Conservation (phyloP, 192 early-diverging fungal species). For the Backusella morwellensis region DNA sequence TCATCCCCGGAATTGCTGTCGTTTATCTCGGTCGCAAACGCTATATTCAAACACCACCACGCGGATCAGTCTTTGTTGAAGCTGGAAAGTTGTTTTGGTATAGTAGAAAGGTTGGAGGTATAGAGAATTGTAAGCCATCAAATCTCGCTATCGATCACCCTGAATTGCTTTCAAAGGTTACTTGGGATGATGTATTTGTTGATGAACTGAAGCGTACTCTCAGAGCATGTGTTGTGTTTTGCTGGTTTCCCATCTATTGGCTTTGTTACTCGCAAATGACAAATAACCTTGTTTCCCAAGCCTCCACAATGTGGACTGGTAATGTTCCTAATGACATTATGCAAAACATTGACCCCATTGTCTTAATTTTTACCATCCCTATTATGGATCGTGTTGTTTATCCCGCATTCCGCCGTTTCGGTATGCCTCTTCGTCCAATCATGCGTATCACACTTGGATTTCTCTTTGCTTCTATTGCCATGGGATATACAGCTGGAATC, state of each 20-base stretch:
- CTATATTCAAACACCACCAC: constrained; percentile 54
- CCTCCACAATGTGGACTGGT: constrained; percentile 55
- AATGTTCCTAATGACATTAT: constrained; percentile 64
- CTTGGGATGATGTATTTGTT: constrained; percentile 74
- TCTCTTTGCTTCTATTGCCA: constrained; percentile 50
- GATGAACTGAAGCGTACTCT: constrained; percentile 60
- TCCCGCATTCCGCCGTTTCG: constrained; percentile 53
- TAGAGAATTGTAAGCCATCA: constrained; percentile 66
- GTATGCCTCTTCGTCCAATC: constrained; percentile 55
- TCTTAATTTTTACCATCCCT: constrained; percentile 67
- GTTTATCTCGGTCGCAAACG: constrained; percentile 48
- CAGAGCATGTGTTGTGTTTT: constrained; percentile 66
- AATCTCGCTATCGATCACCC: constrained; percentile 30
- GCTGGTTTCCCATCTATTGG: constrained; percentile 75
- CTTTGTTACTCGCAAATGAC: constrained; percentile 65
- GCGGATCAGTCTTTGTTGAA: constrained; percentile 58
- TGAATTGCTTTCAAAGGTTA: constrained; percentile 17
- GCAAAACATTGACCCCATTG: constrained; percentile 61
- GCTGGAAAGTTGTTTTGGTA: constrained; percentile 42
- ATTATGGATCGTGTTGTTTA: constrained; percentile 63
- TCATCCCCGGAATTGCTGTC: constrained; percentile 48
- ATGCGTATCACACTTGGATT: constrained; percentile 68
- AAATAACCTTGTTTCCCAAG: constrained; percentile 62
- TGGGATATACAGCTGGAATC: constrained; percentile 59
- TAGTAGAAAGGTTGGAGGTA: constrained; percentile 39